Conservation (phyloP, 805 yeast species). For the Suhomyces emberorum region DNA sequence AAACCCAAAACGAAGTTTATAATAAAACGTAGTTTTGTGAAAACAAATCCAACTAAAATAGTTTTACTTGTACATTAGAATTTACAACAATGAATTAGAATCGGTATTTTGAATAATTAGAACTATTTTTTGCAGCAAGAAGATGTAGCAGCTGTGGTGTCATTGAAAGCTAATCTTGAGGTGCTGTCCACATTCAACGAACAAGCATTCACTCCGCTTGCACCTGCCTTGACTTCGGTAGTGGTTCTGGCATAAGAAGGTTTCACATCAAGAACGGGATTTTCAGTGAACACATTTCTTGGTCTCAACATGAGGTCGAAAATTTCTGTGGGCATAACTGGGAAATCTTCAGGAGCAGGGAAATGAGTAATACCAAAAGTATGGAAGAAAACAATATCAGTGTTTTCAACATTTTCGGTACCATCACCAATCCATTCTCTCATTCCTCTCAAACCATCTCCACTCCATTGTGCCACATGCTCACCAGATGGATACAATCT, state of each 20-base stretch:
- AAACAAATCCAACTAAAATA: no score
- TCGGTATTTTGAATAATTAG: no score
- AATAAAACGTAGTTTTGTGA: no score
- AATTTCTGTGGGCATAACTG: constrained; percentile 85
- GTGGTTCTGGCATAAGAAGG: constrained; percentile 53
- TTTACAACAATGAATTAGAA: no score
- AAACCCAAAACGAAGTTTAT: no score
- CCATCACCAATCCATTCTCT: constrained; percentile 69
- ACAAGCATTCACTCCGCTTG: constrained; percentile 33
- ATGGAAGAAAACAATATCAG: constrained; percentile 74
- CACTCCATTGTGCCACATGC: constrained; percentile 71
- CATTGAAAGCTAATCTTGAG: constrained; percentile 51
- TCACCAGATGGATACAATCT: constrained; percentile 80
- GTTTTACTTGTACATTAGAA: no score
- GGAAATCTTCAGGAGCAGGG: constrained; percentile 90
- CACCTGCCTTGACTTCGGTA: constrained; percentile 38
- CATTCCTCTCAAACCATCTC: constrained; percentile 65
- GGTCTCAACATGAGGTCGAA: constrained; percentile 73
- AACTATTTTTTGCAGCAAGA: constrained; percentile 23
- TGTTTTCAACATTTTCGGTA: constrained; percentile 53
- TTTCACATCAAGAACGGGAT: constrained; percentile 72
- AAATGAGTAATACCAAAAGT: constrained; percentile 83
- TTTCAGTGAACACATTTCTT: constrained; percentile 72
- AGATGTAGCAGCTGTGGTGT: constrained; percentile 29
- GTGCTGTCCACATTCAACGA: constrained; percentile 41